Percentiles rank a stretch among this genome's conserved stretches.
These are phyloP conservation scores for Pleurotus citrinopileatus DNA, from an alignment of 768 basidiomycete species.

Conservation along the genomic window DNA sequence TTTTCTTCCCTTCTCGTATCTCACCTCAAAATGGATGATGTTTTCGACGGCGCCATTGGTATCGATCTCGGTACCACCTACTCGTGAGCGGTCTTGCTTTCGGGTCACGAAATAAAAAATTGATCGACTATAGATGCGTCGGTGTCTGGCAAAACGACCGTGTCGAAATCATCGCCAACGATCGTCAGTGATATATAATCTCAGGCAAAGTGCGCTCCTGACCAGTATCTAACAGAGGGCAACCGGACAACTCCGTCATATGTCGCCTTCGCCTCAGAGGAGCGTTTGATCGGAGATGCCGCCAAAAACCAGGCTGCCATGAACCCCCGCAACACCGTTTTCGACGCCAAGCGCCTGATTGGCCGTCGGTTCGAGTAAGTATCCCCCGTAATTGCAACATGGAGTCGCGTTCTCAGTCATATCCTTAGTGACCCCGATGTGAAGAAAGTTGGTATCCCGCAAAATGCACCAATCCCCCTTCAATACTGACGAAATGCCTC, in stretches of 20 bases:
- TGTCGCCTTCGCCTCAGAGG: constrained; percentile 91
- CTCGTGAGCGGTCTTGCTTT: constrained; percentile 54
- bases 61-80: constrained; percentile 93
- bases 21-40: constrained; percentile 77
- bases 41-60: constrained; percentile 91
- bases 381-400: background rate
- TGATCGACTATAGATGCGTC: constrained; percentile 68
- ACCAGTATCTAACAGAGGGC: constrained; percentile 41
- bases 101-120: constrained; percentile 10
- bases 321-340: constrained; percentile 97
- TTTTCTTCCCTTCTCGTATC: constrained; percentile 24
- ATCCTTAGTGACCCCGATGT: constrained; percentile 41
- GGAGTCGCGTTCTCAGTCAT: background rate
- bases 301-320: constrained; percentile 99
- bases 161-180: constrained; percentile 97
- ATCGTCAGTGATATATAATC: constrained; percentile 33
- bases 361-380: constrained; percentile 75
- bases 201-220: background rate
- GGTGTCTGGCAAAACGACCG: constrained; percentile 99
- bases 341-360: constrained; percentile 98
- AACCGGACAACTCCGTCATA: constrained; percentile 96
- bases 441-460: constrained; percentile 31
- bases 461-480: background rate
- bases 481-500: background rate
- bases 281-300: constrained; percentile 98